Evolutionary conservation across 2,329 filamentous ascomycete genomes (phyloP), one percentile per base, ranked within the genome.

Genomic region (Colletotrichum destructivum): DNA sequence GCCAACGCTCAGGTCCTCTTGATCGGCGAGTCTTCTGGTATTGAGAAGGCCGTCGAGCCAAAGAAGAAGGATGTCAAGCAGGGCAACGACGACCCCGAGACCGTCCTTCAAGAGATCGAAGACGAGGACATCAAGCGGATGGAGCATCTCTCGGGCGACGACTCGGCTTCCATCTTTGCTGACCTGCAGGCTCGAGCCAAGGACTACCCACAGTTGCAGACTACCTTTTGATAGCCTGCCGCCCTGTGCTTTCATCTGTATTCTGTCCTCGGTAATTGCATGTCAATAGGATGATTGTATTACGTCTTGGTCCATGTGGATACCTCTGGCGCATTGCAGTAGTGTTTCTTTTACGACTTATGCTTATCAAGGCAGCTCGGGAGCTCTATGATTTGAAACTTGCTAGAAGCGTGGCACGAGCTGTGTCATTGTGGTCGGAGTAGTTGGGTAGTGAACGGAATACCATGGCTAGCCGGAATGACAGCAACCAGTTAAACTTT

Each of bases 1-100:
- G 87, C 87, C 44, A 93, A 94, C 74, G 89, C 92, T 0, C 94
- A 97, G 78, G 87, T 97, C 65, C 82, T 98, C 12, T 86, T 98
- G 68, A 91, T 98, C 55, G 94, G 95, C 8, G 90, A 94, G 76
- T 87, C 87, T 1, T 83, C 88, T 0, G 88, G 88, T 2, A 77
- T 89, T 8, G 83, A 86, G 4, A 89, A 88, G 71, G 91, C 90
- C 0, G 82, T 89, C 0, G 86, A 91, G 75, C 83, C 84, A 11
- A 83, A 87, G 35, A 85, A 86, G 4, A 83, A 86, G 26, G 90
- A 91, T 74, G 82, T 89, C 55, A 84, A 91, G 76, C 84, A 88
- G 7, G 84, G 85, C 18, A 90, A 92, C 76, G 88, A 91, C 73
- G 88, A 90, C 2, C 91, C 92, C 0, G 83, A 86, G n/a, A 90